Percentiles rank a stretch among this genome's conserved stretches.
Conservation (phyloP, 1,284 basidiomycete species). For the Malassezia cuniculi region DNA sequence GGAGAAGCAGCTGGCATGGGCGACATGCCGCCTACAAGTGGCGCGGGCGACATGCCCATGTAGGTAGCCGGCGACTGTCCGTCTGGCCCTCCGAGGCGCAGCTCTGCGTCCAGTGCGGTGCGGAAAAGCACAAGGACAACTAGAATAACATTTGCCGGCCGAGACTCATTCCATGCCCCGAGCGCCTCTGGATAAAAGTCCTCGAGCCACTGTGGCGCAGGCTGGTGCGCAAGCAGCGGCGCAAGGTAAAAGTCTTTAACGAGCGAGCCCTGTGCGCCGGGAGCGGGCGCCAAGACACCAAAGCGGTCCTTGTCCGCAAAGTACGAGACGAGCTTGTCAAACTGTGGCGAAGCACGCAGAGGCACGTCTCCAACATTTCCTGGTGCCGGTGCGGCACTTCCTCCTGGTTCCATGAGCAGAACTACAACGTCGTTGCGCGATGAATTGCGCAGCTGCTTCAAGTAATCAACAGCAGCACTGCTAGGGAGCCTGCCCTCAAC, state of each 20-base stretch:
- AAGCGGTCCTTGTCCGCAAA: constrained; percentile 24
- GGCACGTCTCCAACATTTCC: constrained; percentile 10
- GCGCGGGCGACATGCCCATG: background rate
- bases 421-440: constrained; percentile 30
- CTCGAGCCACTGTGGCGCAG: constrained; percentile 36
- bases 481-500: constrained; percentile 39
- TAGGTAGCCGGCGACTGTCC: background rate
- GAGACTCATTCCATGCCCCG: constrained; percentile 5
- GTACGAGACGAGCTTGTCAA: constrained; percentile 20
- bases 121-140: constrained; percentile 13
- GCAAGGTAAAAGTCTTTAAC: constrained; percentile 44
- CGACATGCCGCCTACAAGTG: too few species aligned
- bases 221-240: constrained; percentile 23
- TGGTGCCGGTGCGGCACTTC: background rate
- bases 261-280: constrained; percentile 19
- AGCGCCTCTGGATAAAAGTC: constrained; percentile 22
- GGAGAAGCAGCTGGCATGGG: too few species aligned
- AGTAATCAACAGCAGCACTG: constrained; percentile 30
- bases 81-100: too few species aligned
- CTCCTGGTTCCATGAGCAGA: constrained; percentile 24
- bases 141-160: constrained; percentile 7
- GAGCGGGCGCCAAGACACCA: constrained; percentile 24
- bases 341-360: constrained; percentile 17
- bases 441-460: constrained; percentile 29
- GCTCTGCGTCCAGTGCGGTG: constrained; percentile 4